These are phyloP conservation scores for Fomitopsis betulina DNA, from an alignment of 1,284 basidiomycete genomes.

Conservation along the genomic window DNA sequence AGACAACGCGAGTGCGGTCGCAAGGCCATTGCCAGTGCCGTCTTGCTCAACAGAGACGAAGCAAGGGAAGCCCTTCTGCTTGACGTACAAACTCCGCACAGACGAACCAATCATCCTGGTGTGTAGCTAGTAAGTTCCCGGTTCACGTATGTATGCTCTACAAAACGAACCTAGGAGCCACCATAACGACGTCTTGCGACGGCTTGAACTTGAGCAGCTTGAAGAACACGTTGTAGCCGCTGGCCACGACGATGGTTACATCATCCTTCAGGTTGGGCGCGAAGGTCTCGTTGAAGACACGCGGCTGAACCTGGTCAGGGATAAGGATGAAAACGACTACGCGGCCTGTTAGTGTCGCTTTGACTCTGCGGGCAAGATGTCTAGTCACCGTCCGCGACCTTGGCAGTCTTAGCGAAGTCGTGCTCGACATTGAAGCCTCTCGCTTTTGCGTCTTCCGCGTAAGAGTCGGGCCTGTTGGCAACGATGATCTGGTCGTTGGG, in stretches of 20 bases:
- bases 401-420: constrained; percentile 52
- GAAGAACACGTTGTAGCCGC: constrained; percentile 64
- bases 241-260: constrained; percentile 53
- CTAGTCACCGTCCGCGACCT: constrained; percentile 46
- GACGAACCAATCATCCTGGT: constrained; percentile 61
- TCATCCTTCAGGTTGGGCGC: constrained; percentile 45
- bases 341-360: background rate
- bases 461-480: constrained; percentile 54
- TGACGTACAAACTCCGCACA: constrained; percentile 56
- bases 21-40: constrained; percentile 45
- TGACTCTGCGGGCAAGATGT: background rate
- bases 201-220: constrained; percentile 51
- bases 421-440: constrained; percentile 56
- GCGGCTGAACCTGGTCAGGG: constrained; percentile 60
- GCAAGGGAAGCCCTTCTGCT: constrained; percentile 59
- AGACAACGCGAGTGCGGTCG: constrained; percentile 48
- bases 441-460: constrained; percentile 51
- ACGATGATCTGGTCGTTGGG: constrained; percentile 56
- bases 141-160: background rate
- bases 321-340: constrained; percentile 57
- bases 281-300: constrained; percentile 52
- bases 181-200: constrained; percentile 62
- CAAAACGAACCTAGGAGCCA: constrained; percentile 47
- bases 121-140: background rate
- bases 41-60: constrained; percentile 64